Percentiles rank a stretch among this genome's conserved stretches.
Evolutionary conservation across 106 monocot species (phyloP).

Genomic region (Dendrobium nobile): DNA sequence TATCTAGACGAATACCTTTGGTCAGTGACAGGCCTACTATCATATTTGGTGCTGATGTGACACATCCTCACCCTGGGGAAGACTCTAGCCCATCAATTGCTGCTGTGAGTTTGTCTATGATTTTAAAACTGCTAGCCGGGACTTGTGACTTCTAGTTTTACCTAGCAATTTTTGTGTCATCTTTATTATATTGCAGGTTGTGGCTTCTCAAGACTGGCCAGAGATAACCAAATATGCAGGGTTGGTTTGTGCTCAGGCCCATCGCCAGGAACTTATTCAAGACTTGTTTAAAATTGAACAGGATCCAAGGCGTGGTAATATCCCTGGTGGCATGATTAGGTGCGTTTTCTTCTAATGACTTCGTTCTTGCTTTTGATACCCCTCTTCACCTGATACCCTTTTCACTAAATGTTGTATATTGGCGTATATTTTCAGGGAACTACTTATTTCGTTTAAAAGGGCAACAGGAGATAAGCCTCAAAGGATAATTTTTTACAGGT

Average conservation of each 20-base stretch:
- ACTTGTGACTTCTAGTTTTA: no score
- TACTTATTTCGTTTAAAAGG: conserved; percentile 54
- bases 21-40: conserved; percentile 48
- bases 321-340: conserved; percentile 51
- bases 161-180: neutral
- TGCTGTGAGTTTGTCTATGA: conserved; percentile 30
- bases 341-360: neutral
- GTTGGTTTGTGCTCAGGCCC: conserved; percentile 29
- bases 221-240: conserved; percentile 52
- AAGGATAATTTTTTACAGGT: conserved; percentile 66
- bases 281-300: conserved; percentile 40
- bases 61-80: conserved; percentile 61
- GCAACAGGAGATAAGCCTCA: conserved; percentile 53
- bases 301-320: conserved; percentile 33
- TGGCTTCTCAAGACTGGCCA: conserved; percentile 59
- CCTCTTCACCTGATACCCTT: no score
- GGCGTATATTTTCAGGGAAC: conserved; percentile 36
- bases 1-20: conserved; percentile 30
- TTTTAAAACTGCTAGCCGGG: no score
- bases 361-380: neutral
- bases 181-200: conserved; percentile 22
- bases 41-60: conserved; percentile 76
- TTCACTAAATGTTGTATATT: neutral
- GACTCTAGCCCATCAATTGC: conserved; percentile 64
- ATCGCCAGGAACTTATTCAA: conserved; percentile 37